These are phyloP conservation scores for Backusella parvicylindrica DNA, from an alignment of 192 early-diverging fungal species.

Conservation along the genomic window DNA sequence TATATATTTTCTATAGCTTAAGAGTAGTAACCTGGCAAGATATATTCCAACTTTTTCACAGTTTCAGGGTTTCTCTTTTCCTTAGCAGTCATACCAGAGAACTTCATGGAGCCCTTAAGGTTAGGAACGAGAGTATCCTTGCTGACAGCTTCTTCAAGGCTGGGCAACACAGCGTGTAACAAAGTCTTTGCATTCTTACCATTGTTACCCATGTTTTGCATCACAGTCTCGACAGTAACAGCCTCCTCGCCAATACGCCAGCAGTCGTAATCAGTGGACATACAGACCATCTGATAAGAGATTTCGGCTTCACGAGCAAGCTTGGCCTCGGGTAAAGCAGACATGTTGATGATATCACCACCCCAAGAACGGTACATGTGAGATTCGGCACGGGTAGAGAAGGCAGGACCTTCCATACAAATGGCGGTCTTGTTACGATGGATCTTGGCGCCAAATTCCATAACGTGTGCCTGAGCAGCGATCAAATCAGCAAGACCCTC, in stretches of 20 bases:
- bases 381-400: slow-evolving; percentile 97
- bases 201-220: slow-evolving; percentile 88
- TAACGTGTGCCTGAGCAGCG: slow-evolving; percentile 42
- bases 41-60: slow-evolving; percentile 75
- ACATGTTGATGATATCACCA: slow-evolving; percentile 97
- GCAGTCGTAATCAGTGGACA: slow-evolving; percentile 99
- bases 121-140: slow-evolving; percentile 52
- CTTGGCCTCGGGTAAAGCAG: slow-evolving; percentile 93
- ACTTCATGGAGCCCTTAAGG: slow-evolving; percentile 80
- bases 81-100: slow-evolving; percentile 77
- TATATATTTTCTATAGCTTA: not conserved
- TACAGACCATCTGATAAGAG: slow-evolving; percentile 98
- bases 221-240: slow-evolving; percentile 83
- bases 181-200: slow-evolving; percentile 78
- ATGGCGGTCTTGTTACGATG: slow-evolving; percentile 85
- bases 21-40: slow-evolving; percentile 77
- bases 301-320: slow-evolving; percentile 98
- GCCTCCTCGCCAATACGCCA: slow-evolving; percentile 77
- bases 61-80: slow-evolving; percentile 69
- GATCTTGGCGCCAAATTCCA: slow-evolving; percentile 37
- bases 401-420: slow-evolving; percentile 98
- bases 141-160: slow-evolving; percentile 58
- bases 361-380: slow-evolving; percentile 95
- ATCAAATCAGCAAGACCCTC: slow-evolving; percentile 69
- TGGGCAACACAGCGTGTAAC: slow-evolving; percentile 74